Evolutionary conservation across 2,329 filamentous ascomycete species (phyloP).

Genomic region (Aspergillus transmontanensis): DNA sequence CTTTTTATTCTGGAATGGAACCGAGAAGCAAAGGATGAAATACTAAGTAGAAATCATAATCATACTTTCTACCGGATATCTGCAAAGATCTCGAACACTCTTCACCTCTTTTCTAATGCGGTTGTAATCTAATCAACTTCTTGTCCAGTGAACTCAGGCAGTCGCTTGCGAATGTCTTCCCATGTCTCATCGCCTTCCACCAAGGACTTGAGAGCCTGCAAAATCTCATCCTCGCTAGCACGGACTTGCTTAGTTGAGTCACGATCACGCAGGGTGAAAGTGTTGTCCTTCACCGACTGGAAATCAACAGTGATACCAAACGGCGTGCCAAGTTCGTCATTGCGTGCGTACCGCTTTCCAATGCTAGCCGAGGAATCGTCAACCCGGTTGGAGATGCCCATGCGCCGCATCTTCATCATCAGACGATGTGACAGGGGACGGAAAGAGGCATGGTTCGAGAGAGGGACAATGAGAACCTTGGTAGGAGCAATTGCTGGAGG

Average conservation of each 20-base stretch:
- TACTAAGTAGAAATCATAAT: background rate
- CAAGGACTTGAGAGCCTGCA: conserved; percentile 69
- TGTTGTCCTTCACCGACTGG: conserved; percentile 85
- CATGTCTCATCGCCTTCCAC: conserved; percentile 66
- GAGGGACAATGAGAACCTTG: conserved; percentile 88
- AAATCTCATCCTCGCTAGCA: conserved; percentile 76
- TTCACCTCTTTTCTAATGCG: background rate
- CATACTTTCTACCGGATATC: background rate
- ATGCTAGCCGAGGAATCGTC: conserved; percentile 91
- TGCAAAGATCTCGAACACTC: background rate
- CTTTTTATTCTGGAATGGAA: background rate
- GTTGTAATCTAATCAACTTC: conserved; percentile 50
- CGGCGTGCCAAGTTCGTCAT: conserved; percentile 93
- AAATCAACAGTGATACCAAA: conserved; percentile 95
- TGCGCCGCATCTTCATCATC: conserved; percentile 72
- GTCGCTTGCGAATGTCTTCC: conserved; percentile 71
- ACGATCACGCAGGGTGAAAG: conserved; percentile 84
- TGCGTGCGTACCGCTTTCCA: conserved; percentile 90
- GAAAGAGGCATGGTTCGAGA: conserved; percentile 81
- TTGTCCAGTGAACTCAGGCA: conserved; percentile 85
- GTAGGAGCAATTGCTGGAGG: conserved; percentile 82
- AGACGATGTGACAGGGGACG: conserved; percentile 73
- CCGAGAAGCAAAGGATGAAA: background rate
- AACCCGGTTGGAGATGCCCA: conserved; percentile 79
- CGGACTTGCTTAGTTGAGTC: conserved; percentile 91